Conservation (phyloP, 1,284 basidiomycete genomes). For the Microbotryum scabiosae region DNA sequence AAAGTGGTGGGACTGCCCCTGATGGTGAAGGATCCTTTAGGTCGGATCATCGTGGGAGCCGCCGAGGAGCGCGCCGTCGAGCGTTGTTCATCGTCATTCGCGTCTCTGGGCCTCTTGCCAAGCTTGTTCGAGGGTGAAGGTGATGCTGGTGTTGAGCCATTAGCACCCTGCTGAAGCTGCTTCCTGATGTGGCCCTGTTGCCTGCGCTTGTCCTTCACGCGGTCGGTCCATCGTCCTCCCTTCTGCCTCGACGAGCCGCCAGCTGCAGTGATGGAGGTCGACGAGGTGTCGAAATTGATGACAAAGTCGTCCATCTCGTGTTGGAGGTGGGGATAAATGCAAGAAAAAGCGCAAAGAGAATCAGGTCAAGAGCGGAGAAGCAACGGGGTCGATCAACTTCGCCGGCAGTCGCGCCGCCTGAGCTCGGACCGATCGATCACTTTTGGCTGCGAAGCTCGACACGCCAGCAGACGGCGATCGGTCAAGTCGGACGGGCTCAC, state of each 20-base stretch:
- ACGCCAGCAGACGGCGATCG: no score
- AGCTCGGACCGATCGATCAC: no score
- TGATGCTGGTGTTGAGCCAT: background rate
- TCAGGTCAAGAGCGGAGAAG: background rate
- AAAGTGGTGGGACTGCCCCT: no score
- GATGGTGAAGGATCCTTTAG: background rate
- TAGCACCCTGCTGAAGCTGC: background rate
- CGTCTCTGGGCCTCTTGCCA: background rate
- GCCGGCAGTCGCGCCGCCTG: no score
- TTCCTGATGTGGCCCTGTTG: background rate
- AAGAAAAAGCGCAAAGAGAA: background rate
- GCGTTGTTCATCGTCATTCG: background rate
- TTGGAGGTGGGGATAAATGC: background rate
- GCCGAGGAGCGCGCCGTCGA: background rate
- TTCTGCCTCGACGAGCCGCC: slow-evolving; percentile 1
- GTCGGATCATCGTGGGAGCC: background rate
- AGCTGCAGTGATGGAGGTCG: background rate
- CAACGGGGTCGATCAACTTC: no score
- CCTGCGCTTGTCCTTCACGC: slow-evolving; percentile 26
- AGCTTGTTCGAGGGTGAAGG: background rate
- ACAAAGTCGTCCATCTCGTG: slow-evolving; percentile 24
- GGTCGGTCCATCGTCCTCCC: slow-evolving; percentile 31
- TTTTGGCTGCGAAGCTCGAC: no score
- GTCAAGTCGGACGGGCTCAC: no score
- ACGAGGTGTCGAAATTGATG: slow-evolving; percentile 17